Evolutionary conservation across 2,329 filamentous ascomycete species (phyloP), one percentile per base, ranked within the genome.

Genomic region (Fonsecaea monophora): DNA sequence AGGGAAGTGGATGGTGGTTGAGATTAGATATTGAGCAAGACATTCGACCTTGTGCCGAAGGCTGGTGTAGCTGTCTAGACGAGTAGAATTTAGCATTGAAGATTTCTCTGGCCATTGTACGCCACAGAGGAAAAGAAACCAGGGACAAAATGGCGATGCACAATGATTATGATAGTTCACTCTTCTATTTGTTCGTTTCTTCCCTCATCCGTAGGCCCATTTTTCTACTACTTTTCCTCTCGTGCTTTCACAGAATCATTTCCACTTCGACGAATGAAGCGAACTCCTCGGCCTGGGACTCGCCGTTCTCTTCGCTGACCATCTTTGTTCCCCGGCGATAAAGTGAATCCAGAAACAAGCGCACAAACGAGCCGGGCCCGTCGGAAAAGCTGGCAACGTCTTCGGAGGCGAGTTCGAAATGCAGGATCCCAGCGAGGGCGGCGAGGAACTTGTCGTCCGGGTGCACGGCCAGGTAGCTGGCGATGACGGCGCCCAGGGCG

Each of bases 341-440:
- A 59, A 90, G 75, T 75, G 86, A 90, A 73, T 98, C 94, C 50
- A 97, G 80, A 74, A 97, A 94, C 0, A 89, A 89, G 0, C 92
- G 90, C 12, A 96, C 88, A 81, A 97, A 97, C 0, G 89, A 92
- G 0, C 94, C 94, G 0, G 94, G 93, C 0, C 94, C 94, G 66
- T 82, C 83, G 2, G 95, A 92, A 69, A 89, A 84, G 0, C 80
- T 77, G 60, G 87, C 80, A 8, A 67, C 66, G 1, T 82, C 85
- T n/a, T 94, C 90, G 0, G 92, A 91, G 1, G 89, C 89, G 70
- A 91, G 85, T 76, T 95, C 93, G 75, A 90, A 97, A 76, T 92
- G 86, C 70, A 95, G 77, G 18, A 96, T 79, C 0, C 85, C 94
- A 0, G 92, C 88, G 0, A 96, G 76, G 0, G 89, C 87, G 4